phyloP scores from a whole-genome alignment of 306 rosid species.

The Canavalia ensiformis region DNA sequence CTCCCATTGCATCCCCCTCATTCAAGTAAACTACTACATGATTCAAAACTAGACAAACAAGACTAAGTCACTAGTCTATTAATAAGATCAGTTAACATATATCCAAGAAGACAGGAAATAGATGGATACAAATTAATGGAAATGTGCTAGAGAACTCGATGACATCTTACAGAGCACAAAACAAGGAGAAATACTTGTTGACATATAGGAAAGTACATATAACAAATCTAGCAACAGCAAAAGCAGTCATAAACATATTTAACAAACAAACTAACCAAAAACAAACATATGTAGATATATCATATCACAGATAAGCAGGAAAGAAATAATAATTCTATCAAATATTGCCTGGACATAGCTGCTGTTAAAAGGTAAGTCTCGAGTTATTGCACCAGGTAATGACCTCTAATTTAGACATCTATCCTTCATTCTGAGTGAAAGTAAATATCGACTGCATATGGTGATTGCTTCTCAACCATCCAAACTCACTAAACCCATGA shows the following conservation, averaged over 20 bases:
- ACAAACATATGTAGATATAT: not conserved
- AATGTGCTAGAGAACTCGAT: slow-evolving; percentile 27
- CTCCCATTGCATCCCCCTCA: not conserved
- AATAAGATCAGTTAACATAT: not conserved
- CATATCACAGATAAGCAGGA: not conserved
- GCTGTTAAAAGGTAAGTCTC: not conserved
- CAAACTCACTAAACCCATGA: slow-evolving; percentile 1
- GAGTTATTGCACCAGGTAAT: not conserved
- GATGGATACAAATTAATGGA: slow-evolving; percentile 5
- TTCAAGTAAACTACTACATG: slow-evolving; percentile 5
- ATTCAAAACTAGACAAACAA: slow-evolving; percentile 30
- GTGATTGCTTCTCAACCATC: slow-evolving; percentile 24
- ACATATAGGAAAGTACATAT: not conserved
- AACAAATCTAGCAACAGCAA: slow-evolving; percentile 23
- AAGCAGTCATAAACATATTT: not conserved
- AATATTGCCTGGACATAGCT: slow-evolving; percentile 16
- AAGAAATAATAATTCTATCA: slow-evolving; percentile 1
- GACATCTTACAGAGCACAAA: not conserved
- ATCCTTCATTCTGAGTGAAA: not conserved
- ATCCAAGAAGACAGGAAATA: slow-evolving; percentile 21
- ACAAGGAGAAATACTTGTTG: slow-evolving; percentile 15
- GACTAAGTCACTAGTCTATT: not conserved
- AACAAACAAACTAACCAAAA: slow-evolving; percentile 1
- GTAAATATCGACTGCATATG: slow-evolving; percentile 1
- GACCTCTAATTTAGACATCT: slow-evolving; percentile 6